A percentile compares a stretch with the other conserved stretches of the same genome.
phyloP scores from a whole-genome alignment of 768 basidiomycete species.

The Phanerodontia chrysosporium region DNA sequence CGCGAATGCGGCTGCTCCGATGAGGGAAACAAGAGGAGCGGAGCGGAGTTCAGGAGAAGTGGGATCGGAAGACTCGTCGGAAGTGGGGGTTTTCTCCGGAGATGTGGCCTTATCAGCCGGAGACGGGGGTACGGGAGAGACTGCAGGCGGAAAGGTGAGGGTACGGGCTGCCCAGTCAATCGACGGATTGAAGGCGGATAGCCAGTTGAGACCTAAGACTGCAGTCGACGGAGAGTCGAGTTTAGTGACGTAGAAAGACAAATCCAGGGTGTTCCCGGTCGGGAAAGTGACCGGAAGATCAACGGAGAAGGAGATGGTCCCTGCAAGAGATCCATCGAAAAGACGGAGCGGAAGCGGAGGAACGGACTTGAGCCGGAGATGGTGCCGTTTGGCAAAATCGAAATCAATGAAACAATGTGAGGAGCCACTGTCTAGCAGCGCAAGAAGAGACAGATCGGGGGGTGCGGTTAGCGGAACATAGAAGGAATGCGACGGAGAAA shows the following conservation, averaged over 20 bases:
- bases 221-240: slow-evolving; percentile 30
- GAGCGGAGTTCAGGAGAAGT: slow-evolving; percentile 20
- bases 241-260: slow-evolving; percentile 24
- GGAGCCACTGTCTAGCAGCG: slow-evolving; percentile 35
- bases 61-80: slow-evolving; percentile 27
- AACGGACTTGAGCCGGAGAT: slow-evolving; percentile 30
- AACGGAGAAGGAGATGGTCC: slow-evolving; percentile 36
- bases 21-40: no score
- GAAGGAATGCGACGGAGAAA: slow-evolving; percentile 22
- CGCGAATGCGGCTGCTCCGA: no score
- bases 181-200: slow-evolving; percentile 30
- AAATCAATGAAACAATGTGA: slow-evolving; percentile 34
- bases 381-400: slow-evolving; percentile 28
- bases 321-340: slow-evolving; percentile 35
- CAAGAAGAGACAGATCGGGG: slow-evolving; percentile 27
- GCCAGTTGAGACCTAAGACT: slow-evolving; percentile 36
- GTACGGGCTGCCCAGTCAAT: slow-evolving; percentile 30
- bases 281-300: slow-evolving; percentile 21
- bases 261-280: slow-evolving; percentile 27
- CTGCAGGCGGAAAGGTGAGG: slow-evolving; percentile 24
- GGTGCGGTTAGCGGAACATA: slow-evolving; percentile 28
- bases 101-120: not conserved
- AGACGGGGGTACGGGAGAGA: not conserved
- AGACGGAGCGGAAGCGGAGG: slow-evolving; percentile 32
- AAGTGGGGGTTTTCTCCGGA: not conserved